phyloP scores from a whole-genome alignment of 2,329 filamentous ascomycete genomes.

The Botryosphaeria dothidea region DNA sequence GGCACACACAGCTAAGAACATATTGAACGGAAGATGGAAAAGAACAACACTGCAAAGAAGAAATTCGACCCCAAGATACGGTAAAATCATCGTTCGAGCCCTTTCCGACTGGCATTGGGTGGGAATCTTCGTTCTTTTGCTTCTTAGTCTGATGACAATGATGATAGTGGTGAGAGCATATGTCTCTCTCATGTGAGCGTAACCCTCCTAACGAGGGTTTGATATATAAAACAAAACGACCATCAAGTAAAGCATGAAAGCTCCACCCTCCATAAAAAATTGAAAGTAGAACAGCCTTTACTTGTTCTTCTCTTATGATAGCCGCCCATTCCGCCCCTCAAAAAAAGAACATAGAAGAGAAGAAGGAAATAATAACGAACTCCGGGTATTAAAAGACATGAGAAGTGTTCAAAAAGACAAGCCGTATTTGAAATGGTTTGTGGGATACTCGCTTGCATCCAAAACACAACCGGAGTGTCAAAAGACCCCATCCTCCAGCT shows the following conservation, averaged over 20 bases:
- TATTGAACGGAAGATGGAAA: no score
- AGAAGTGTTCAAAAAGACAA: neutral
- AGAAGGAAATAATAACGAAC: neutral
- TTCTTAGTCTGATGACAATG: no score
- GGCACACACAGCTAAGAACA: no score
- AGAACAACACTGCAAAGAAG: no score
- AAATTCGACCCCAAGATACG: no score
- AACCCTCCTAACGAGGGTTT: no score
- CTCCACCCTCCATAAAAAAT: neutral
- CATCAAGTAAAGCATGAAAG: neutral
- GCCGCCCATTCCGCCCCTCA: neutral
- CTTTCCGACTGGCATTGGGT: no score
- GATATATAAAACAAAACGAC: no score
- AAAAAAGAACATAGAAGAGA: neutral
- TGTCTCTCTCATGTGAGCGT: no score
- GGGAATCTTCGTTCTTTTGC: no score
- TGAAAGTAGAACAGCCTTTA: neutral
- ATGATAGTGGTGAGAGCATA: no score
- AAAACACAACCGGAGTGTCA: neutral
- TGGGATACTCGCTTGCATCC: neutral
- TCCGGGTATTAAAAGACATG: constrained; percentile 16
- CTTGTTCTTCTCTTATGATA: neutral
- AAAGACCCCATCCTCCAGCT: neutral
- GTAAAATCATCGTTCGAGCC: no score
- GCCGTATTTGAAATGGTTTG: neutral